Evolutionary conservation across 768 basidiomycete genomes (phyloP).

Genomic region (Strobilomyces confusus): DNA sequence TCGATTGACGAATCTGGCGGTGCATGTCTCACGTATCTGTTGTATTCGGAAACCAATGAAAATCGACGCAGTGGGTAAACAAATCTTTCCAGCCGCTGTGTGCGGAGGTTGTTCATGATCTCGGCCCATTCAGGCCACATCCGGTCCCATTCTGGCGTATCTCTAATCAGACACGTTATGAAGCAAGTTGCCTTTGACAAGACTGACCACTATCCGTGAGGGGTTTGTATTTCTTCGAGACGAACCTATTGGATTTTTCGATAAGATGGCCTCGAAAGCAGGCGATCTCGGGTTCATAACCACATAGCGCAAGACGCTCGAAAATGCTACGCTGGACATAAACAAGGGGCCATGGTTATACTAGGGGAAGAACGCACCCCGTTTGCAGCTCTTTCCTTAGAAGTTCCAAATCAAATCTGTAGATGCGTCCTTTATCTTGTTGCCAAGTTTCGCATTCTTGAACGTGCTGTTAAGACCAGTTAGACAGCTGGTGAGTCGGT

Average conservation of each 20-base stretch:
- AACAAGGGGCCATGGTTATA: not conserved
- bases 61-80: slow-evolving; percentile 1
- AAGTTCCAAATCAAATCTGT: not conserved
- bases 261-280: not conserved
- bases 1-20: not conserved
- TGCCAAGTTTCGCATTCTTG: slow-evolving; percentile 4
- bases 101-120: slow-evolving; percentile 2
- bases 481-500: not conserved
- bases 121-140: slow-evolving; percentile 1
- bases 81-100: not conserved
- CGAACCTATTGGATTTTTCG: not conserved
- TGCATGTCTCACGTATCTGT: not conserved
- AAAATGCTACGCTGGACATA: slow-evolving; percentile 7
- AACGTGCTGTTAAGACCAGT: slow-evolving; percentile 2
- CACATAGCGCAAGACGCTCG: not conserved
- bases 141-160: slow-evolving; percentile 1
- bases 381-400: no score
- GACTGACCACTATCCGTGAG: slow-evolving; percentile 11
- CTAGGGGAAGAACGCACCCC: no score
- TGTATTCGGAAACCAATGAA: not conserved
- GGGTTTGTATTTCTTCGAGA: not conserved
- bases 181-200: not conserved
- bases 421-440: not conserved
- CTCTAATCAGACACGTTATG: not conserved
- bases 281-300: not conserved